Percentiles rank a stretch among this genome's conserved stretches.
Conservation (phyloP, 495 filamentous ascomycete genomes). For the Pseudoneurospora amorphoporcata region DNA sequence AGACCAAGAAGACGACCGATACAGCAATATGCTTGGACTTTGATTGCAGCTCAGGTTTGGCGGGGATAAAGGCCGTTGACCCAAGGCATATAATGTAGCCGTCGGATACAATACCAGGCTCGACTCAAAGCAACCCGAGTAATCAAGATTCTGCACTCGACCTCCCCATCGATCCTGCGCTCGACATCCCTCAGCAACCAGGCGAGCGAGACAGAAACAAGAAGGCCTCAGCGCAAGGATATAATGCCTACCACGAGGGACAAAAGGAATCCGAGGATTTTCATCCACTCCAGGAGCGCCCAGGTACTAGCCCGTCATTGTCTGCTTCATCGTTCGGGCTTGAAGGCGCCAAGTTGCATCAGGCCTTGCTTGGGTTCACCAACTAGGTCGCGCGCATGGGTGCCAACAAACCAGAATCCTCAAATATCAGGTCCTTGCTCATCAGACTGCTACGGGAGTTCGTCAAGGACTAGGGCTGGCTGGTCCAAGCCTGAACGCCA, state of each 20-base stretch:
- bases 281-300: conserved; percentile 6
- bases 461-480: conserved; percentile 70
- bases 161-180: too few species aligned
- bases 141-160: background rate
- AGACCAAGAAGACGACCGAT: too few species aligned
- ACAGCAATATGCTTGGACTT: too few species aligned
- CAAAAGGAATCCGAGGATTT: background rate
- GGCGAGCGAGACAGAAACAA: background rate
- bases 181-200: background rate
- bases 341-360: conserved; percentile 44
- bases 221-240: background rate
- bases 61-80: too few species aligned
- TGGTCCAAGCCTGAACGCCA: conserved; percentile 59
- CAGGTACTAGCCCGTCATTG: conserved; percentile 17
- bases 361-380: conserved; percentile 79
- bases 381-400: conserved; percentile 79
- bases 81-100: too few species aligned
- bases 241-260: too few species aligned
- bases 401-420: conserved; percentile 41
- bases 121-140: background rate
- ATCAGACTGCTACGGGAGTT: conserved; percentile 63
- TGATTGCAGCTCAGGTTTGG: too few species aligned
- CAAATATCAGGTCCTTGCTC: conserved; percentile 54
- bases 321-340: conserved; percentile 8
- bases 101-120: background rate